These are phyloP conservation scores for Mucor circinelloides DNA, from an alignment of 371 early-diverging fungal genomes.

Conservation along the genomic window DNA sequence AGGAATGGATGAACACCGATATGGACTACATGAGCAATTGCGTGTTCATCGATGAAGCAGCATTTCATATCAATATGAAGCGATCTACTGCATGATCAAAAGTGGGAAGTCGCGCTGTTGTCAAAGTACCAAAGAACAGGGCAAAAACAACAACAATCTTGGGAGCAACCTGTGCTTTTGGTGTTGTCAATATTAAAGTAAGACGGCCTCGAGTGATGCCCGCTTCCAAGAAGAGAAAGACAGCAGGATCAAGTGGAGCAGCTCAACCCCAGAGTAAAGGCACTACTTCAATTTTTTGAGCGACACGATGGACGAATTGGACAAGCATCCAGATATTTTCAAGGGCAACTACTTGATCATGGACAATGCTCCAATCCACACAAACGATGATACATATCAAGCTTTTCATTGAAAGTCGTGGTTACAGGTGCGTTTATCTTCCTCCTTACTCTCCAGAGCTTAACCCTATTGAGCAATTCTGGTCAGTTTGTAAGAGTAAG, in stretches of 20 bases:
- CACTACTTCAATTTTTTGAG: constrained; percentile 19
- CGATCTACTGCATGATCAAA: too few relatives aligned
- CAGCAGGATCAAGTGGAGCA: not conserved
- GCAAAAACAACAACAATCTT: too few relatives aligned
- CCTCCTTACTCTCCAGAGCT: constrained; percentile 20
- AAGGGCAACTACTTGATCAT: constrained; percentile 22
- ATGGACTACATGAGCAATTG: too few relatives aligned
- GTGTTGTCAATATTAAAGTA: constrained; percentile 11
- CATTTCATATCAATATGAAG: too few relatives aligned
- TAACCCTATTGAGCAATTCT: constrained; percentile 26
- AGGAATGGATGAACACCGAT: too few relatives aligned
- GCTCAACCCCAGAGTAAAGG: not conserved
- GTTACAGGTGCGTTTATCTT: constrained; percentile 27
- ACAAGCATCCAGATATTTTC: constrained; percentile 5
- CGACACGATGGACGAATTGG: constrained; percentile 9
- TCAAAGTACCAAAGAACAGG: too few relatives aligned
- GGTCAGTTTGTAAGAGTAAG: constrained; percentile 17
- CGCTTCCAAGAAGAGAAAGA: constrained; percentile 17
- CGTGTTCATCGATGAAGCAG: too few relatives aligned
- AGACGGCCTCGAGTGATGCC: constrained; percentile 6
- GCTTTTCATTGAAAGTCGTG: constrained; percentile 14
- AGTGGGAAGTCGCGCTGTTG: too few relatives aligned
- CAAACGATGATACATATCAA: constrained; percentile 4
- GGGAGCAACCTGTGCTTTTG: constrained; percentile 2
- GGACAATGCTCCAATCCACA: constrained; percentile 27